Conservation (phyloP, 169 alveolate species). For the Cytauxzoon felis region DNA sequence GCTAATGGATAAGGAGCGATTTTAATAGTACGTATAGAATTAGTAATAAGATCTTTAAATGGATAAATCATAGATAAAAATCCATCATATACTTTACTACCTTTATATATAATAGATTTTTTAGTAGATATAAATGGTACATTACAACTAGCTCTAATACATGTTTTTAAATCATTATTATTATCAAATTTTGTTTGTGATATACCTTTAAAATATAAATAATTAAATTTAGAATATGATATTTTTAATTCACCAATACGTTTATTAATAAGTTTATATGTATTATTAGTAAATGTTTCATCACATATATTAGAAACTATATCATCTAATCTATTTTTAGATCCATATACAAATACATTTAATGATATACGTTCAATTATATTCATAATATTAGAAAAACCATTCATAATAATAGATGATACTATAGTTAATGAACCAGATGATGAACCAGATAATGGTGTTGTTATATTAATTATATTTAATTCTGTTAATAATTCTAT, state of each 20-base stretch:
- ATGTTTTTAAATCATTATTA: conserved; percentile 54
- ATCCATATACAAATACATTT: conserved; percentile 43
- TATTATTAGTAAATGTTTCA: conserved; percentile 35
- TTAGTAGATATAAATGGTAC: conserved; percentile 65
- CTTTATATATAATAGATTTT: conserved; percentile 53
- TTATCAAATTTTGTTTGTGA: conserved; percentile 44
- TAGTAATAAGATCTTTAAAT: conserved; percentile 59
- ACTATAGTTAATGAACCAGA: conserved; percentile 68
- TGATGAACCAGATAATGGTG: conserved; percentile 70
- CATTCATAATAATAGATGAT: conserved; percentile 32
- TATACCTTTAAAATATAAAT: conserved; percentile 32
- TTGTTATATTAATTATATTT: conserved; percentile 59
- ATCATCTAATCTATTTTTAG: conserved; percentile 47
- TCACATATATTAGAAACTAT: conserved; percentile 23
- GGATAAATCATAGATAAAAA: conserved; percentile 41
- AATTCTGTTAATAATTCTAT: conserved; percentile 59
- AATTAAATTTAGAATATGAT: conserved; percentile 33
- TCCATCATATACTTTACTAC: conserved; percentile 67
- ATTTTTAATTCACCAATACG: conserved; percentile 60
- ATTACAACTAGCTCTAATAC: conserved; percentile 67
- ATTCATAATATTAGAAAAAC: conserved; percentile 36
- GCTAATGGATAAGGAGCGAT: conserved; percentile 32
- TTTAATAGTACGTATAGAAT: conserved; percentile 49
- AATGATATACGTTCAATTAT: conserved; percentile 50
- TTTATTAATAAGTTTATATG: conserved; percentile 43